Evolutionary conservation across 495 filamentous ascomycete genomes (phyloP), one percentile per base, ranked within the genome.

Genomic region (Talaromyces liani): DNA sequence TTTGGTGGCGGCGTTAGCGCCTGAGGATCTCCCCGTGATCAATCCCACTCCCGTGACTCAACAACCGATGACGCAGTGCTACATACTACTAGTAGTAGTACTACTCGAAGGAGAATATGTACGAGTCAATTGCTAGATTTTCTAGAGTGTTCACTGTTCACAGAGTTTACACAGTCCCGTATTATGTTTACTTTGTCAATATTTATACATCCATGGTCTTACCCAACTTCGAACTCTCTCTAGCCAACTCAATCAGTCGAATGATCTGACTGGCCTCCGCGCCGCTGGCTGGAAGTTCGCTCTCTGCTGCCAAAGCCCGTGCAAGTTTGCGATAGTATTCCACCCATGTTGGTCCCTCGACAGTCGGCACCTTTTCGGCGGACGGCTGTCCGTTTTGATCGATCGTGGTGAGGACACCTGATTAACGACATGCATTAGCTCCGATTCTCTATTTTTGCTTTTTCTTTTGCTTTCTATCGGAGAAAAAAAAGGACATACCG

Each of bases 281-380:
- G 2, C 89, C 85, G 58, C 88, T 87, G 6, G 93, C 91, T 2
- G 89, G 90, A 16, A 91, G 78, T 6, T 84, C 79, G 22, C 85
- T 85, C 51, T 87, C 82, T 20, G 81, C 84, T 22, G 72, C 74
- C 18, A 94, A 77, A 39, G 90, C 88, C 49, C 85, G 79, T 1
- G 80, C 89, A 66, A 94, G 81, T 65, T 84, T 77, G 63, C 81
- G 78, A 75, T 93, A 96, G 69, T 91, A 87, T 72, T 84, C 85
- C 7, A 77, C 74, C 72, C 91, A 96, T 8, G 89, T 92, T 47
- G 83, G 80, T 2, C 89, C 88, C 69, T 86, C 78, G 0, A 89
- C 79, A 14, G 86, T 92, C 16, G 85, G 84, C 27, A 75, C 79
- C 1, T 76, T 67, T 60, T 84, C 75, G 62, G 71, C 75, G 59